Percentiles rank a stretch among this genome's conserved stretches.
These are phyloP conservation scores for Populus deltoides DNA, from an alignment of 345 rosid species.

Conservation along the genomic window DNA sequence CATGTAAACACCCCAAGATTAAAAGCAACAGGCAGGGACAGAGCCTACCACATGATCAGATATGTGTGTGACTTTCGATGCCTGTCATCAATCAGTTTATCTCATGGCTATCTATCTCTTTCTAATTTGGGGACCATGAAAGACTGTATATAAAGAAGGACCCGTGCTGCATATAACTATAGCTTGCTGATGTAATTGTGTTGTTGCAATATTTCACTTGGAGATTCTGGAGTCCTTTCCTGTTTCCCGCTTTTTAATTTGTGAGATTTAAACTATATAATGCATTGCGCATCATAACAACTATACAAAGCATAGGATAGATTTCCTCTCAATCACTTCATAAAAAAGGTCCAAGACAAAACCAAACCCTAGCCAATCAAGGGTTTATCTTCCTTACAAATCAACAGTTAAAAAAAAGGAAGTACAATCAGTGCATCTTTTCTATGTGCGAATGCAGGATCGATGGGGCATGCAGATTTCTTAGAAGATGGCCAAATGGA, in stretches of 20 bases:
- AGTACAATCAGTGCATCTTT: not conserved
- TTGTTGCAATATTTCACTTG: no score
- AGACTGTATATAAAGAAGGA: not conserved
- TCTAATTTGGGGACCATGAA: not conserved
- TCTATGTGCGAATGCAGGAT: not conserved
- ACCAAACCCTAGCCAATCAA: not conserved
- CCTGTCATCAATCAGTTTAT: not conserved
- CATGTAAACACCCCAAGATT: not conserved
- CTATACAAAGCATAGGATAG: not conserved
- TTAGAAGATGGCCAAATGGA: not conserved
- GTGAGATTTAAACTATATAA: no score
- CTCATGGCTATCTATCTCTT: not conserved
- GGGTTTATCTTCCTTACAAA: not conserved
- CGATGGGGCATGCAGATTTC: not conserved
- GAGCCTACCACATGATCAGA: not conserved
- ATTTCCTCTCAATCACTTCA: not conserved
- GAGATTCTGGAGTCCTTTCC: not conserved
- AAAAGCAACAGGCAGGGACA: not conserved
- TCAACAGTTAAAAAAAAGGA: not conserved
- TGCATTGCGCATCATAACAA: not conserved
- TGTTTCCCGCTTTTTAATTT: no score
- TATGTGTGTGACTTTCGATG: not conserved
- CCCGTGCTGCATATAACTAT: not conserved
- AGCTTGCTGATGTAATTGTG: not conserved
- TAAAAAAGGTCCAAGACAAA: not conserved